Base-by-base conservation (phyloP, 2,329 filamentous ascomycete genomes). In the Metarhizium humberi region DNA sequence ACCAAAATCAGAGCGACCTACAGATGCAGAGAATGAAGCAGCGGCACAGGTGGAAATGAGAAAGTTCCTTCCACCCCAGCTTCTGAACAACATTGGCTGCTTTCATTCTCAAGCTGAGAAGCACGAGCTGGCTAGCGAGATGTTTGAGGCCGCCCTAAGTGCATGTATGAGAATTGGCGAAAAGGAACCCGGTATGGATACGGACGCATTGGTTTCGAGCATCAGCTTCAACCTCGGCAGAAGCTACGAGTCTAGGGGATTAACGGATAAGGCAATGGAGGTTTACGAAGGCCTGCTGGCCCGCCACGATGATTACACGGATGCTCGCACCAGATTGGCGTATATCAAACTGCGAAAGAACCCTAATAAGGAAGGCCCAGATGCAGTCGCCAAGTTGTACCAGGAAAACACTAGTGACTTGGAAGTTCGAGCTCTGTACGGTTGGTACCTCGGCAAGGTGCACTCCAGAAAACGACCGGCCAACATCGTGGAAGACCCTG, bases 1-100 rank as follows among this genome's bases (percentile, higher is more conserved):
- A 46, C 81, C 85, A 0, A 78, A 86, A 18, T 83, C 87, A 11
- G 86, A 92, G 50, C 77, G 79, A 29, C 85, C 86, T 0, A 72
- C 80, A 30, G 79, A 78, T 48, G 58, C 65, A 4, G 64, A 64
- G 2, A 84, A 89, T 53, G 81, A 87, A 56, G 78, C 76, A 3
- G 78, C 81, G 34, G 72, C 82, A 55, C 80, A 81, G 55, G 75
- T 75, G 25, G 77, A 79, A 16, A 77, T 95, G 32, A 85, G 91
- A 54, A 88, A 92, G 66, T 78, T 87, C 56, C 76, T 99, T 1
- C 89, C 92, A 1, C 94, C 94, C 4, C 91, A 96, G 66, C 78
- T 97, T 2, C 79, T 99, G 47, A 99, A 97, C 77, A 99, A 99
- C 68, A 95, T 97, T 67, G 94, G 90, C 5, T 96, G 92, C 70